Base-by-base conservation (phyloP, 768 basidiomycete species). In the Daedaleopsis sinensis region DNA sequence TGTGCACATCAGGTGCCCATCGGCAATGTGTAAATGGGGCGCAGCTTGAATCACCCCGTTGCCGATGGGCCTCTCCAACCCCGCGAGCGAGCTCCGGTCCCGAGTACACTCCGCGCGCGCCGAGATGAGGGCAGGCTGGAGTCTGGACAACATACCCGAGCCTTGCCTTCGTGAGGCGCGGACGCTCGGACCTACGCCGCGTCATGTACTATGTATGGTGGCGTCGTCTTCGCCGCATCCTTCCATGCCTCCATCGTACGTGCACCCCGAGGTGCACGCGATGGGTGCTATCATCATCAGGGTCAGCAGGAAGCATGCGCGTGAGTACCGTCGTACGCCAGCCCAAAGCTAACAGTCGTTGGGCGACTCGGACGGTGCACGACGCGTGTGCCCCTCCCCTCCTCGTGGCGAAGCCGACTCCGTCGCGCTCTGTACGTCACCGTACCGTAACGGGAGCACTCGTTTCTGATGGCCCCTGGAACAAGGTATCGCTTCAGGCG, bases 371-470 rank as follows among this genome's bases (percentile, higher is more conserved):
- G n/a, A 46, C 44, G n/a, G 44, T 46, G 18, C 44, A 46, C 44
- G n/a, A 18, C n/a, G 18, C 44, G n/a, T 18, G 44, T 19, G 18
- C 16, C 44, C 9, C 16, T 9, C 16, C 44, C n/a, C 44, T 18
- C 44, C n/a, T 23, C 13, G 13, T 18, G 23, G 47, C 19, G 21
- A 49, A 49, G 19, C 47, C 47, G 47, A 23, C 19, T 21, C 47
- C 47, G 21, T 49, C 47, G 47, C 47, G 47, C 47, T 24, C 47
- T 49, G 47, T 49, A 49, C 47, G 47, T 49, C 47, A 49, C 23
- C 24, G 11, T 49, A 13, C 44, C 47, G 47, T 49, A 27, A 49
- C 23, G 44, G 47, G 15, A 6, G 11, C 47, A 24, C 47, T 16
- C 23, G 10, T 23, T 49, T 49, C 47, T 49, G 47, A 49, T 49